Conservation (phyloP, 192 early-diverging fungal species). For the Spizellomyces sp. region DNA sequence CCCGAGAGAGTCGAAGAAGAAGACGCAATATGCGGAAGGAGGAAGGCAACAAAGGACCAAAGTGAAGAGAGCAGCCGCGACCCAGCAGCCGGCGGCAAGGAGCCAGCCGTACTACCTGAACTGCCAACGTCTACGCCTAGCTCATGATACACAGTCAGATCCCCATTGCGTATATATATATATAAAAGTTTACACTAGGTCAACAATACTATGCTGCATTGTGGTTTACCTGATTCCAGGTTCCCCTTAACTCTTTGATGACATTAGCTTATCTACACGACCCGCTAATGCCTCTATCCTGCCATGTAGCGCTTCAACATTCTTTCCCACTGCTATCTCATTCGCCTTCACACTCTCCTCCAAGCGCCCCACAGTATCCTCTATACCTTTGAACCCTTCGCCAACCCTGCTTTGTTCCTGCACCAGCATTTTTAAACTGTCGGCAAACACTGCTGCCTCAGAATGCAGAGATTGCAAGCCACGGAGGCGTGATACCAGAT, state of each 20-base stretch:
- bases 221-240: too few species aligned
- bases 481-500: constrained; percentile 76
- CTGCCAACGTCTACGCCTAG: not conserved
- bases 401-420: constrained; percentile 68
- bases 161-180: too few species aligned
- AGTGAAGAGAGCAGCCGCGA: too few species aligned
- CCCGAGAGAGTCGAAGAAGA: constrained; percentile 25
- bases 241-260: not conserved
- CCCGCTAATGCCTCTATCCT: constrained; percentile 29
- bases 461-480: constrained; percentile 76
- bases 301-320: constrained; percentile 37
- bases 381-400: constrained; percentile 67
- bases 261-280: constrained; percentile 30
- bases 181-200: too few species aligned
- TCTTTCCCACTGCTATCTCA: constrained; percentile 30
- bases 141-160: too few species aligned
- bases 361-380: constrained; percentile 40
- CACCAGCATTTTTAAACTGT: constrained; percentile 72
- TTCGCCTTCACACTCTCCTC: constrained; percentile 37
- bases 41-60: not conserved
- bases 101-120: not conserved
- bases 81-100: not conserved
- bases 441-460: constrained; percentile 78
- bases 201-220: too few species aligned
- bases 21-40: constrained; percentile 11